Evolutionary conservation across 2,329 filamentous ascomycete genomes (phyloP).

Genomic region (Fusarium albidum): DNA sequence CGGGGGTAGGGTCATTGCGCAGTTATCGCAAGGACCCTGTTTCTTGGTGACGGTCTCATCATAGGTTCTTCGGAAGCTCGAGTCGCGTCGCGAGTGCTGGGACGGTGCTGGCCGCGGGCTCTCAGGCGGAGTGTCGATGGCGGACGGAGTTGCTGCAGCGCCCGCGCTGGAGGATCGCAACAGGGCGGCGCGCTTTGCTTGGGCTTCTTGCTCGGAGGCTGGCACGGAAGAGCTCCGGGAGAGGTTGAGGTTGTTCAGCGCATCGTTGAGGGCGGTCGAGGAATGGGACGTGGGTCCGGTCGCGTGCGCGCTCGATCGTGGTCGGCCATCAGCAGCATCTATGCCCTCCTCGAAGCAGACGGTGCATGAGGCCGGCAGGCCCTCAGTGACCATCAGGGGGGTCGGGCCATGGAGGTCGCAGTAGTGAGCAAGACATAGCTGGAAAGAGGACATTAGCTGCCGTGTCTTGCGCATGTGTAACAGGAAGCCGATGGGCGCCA

Average conservation of each 20-base stretch:
- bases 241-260: constrained; percentile 57
- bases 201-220: constrained; percentile 54
- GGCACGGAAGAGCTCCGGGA: constrained; percentile 54
- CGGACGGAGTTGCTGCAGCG: constrained; percentile 48
- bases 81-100: constrained; percentile 58
- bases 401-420: constrained; percentile 76
- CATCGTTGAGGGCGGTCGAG: constrained; percentile 54
- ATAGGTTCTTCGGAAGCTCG: constrained; percentile 69
- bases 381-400: constrained; percentile 74
- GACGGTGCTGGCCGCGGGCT: constrained; percentile 57
- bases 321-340: constrained; percentile 44
- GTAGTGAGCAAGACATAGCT: constrained; percentile 75
- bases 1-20: constrained; percentile 69
- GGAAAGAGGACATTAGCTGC: constrained; percentile 50
- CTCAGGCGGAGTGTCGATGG: constrained; percentile 65
- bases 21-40: constrained; percentile 73
- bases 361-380: constrained; percentile 66
- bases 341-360: constrained; percentile 61
- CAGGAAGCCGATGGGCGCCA: constrained; percentile 13
- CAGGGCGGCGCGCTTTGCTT: constrained; percentile 52
- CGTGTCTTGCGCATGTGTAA: constrained; percentile 41
- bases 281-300: constrained; percentile 44
- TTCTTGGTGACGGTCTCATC: constrained; percentile 71
- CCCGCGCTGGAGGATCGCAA: constrained; percentile 50
- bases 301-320: constrained; percentile 51